These are phyloP conservation scores for Pilasporangium apinafurcum DNA, from an alignment of 352 stramenopile genomes.

Conservation along the genomic window DNA sequence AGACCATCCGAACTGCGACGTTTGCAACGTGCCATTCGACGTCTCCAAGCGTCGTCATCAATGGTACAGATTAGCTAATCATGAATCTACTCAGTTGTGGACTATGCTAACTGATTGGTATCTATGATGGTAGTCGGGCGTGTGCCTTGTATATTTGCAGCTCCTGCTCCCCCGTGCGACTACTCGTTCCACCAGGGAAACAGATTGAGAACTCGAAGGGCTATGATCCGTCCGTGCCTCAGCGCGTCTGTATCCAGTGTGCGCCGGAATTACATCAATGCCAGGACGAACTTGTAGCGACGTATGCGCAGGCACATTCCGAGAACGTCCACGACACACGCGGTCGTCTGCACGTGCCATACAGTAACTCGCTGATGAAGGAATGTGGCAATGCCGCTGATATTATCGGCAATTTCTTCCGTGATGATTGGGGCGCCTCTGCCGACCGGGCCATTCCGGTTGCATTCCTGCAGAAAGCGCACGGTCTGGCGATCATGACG, in stretches of 20 bases:
- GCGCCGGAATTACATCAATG: constrained; percentile 35
- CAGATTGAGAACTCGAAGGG: constrained; percentile 38
- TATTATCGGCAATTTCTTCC: constrained; percentile 63
- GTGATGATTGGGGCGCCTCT: constrained; percentile 40
- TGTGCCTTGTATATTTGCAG: constrained; percentile 44
- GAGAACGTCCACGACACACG: constrained; percentile 32
- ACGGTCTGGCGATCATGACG: constrained; percentile 49
- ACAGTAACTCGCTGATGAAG: constrained; percentile 35
- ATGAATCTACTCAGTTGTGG: not conserved
- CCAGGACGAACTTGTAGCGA: constrained; percentile 37
- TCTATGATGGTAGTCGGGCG: constrained; percentile 15
- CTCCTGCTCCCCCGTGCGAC: constrained; percentile 37
- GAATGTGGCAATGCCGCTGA: constrained; percentile 51
- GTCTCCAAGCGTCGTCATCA: constrained; percentile 53
- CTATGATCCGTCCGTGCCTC: constrained; percentile 40
- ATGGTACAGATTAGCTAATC: constrained; percentile 16
- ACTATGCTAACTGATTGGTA: not conserved
- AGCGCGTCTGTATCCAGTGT: constrained; percentile 54
- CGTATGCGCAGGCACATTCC: constrained; percentile 26
- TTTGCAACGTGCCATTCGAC: constrained; percentile 51
- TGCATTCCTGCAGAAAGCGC: constrained; percentile 41
- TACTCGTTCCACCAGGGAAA: constrained; percentile 35
- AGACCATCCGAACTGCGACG: constrained; percentile 53
- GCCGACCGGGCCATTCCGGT: constrained; percentile 38
- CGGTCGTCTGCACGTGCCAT: constrained; percentile 31